These are phyloP conservation scores for Chalciporus chontae DNA, from an alignment of 768 basidiomycete genomes.

Conservation along the genomic window DNA sequence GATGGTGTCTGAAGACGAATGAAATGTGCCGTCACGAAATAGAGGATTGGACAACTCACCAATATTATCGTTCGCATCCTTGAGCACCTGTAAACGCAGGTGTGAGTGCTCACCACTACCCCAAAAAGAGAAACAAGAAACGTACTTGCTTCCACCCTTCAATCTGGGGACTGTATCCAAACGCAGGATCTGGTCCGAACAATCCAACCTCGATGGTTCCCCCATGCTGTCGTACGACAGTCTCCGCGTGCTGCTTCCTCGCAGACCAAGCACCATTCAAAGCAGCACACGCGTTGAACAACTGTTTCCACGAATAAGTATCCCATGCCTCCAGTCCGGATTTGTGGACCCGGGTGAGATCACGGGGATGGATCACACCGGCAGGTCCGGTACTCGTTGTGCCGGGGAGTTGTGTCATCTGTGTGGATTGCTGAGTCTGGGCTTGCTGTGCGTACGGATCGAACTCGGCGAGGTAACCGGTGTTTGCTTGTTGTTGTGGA, in stretches of 20 bases:
- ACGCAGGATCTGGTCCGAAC: constrained; percentile 31
- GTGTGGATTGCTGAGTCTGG: neutral
- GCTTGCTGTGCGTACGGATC: constrained; percentile 35
- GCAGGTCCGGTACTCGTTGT: constrained; percentile 22
- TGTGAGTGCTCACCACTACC: neutral
- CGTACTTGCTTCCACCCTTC: constrained; percentile 58
- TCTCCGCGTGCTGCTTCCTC: constrained; percentile 54
- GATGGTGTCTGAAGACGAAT: constrained; percentile 36
- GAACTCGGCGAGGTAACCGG: constrained; percentile 36
- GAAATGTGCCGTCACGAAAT: neutral
- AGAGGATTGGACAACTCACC: constrained; percentile 35
- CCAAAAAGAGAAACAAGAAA: constrained; percentile 9
- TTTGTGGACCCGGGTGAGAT: constrained; percentile 64
- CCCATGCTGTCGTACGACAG: constrained; percentile 43
- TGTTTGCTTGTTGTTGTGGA: constrained; percentile 11
- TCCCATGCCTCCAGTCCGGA: constrained; percentile 72
- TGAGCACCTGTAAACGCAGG: constrained; percentile 41
- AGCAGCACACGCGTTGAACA: constrained; percentile 56
- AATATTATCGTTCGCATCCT: constrained; percentile 50
- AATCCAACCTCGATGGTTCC: constrained; percentile 33
- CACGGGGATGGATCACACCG: constrained; percentile 56
- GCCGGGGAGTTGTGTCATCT: neutral
- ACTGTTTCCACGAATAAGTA: constrained; percentile 66
- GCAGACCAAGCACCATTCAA: constrained; percentile 65
- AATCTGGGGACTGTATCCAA: constrained; percentile 49